Evolutionary conservation across 768 basidiomycete genomes (phyloP).

Genomic region (Suillus clintonianus): DNA sequence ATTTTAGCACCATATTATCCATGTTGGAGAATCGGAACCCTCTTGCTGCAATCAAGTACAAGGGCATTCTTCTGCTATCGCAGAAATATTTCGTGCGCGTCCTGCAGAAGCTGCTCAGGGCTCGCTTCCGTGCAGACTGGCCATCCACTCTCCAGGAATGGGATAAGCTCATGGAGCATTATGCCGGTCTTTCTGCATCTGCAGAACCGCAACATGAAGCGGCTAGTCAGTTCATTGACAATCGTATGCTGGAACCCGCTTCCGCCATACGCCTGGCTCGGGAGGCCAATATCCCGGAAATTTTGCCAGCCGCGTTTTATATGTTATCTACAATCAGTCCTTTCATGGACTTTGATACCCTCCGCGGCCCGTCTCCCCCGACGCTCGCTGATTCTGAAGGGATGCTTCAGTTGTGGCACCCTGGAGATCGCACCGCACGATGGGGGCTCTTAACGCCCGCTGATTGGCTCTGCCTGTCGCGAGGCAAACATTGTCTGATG

Average conservation of each 20-base stretch:
- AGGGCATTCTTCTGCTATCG: slow-evolving; percentile 28
- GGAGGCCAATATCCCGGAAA: slow-evolving; percentile 37
- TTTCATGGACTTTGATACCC: slow-evolving; percentile 18
- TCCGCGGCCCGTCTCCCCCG: background rate
- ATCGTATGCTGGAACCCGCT: slow-evolving; percentile 18
- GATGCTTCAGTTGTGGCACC: background rate
- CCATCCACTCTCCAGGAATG: slow-evolving; percentile 27
- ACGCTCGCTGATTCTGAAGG: background rate
- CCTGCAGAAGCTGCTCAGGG: slow-evolving; percentile 31
- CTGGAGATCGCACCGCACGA: background rate
- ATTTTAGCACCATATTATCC: slow-evolving; percentile 1
- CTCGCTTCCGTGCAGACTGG: slow-evolving; percentile 37
- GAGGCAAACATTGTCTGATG: slow-evolving; percentile 1
- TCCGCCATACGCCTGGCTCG: slow-evolving; percentile 44
- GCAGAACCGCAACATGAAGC: background rate
- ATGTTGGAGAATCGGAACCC: slow-evolving; percentile 3
- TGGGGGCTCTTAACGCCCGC: background rate
- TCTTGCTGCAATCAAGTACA: slow-evolving; percentile 18
- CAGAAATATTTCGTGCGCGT: slow-evolving; percentile 38
- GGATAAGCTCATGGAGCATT: slow-evolving; percentile 13
- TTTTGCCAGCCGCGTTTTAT: slow-evolving; percentile 53
- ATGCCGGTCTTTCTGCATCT: background rate
- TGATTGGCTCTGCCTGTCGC: background rate
- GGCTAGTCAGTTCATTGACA: slow-evolving; percentile 1
- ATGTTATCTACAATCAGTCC: slow-evolving; percentile 38